Conservation (phyloP, 495 filamentous ascomycete species). For the Lasiosphaeria ovina region DNA sequence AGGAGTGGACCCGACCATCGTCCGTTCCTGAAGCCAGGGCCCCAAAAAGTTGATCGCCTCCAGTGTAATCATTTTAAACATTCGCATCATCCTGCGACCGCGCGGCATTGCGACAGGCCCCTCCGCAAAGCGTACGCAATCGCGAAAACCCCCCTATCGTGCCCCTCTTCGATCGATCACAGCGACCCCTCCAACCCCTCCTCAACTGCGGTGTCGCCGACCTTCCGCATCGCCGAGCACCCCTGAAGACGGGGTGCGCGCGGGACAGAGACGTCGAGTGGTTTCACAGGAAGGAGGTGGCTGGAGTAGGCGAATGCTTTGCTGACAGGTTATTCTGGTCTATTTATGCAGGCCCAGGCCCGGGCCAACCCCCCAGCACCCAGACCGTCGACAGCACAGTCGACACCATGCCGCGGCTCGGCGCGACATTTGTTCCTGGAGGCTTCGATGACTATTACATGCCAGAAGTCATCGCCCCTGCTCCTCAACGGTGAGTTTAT, state of each 20-base stretch:
- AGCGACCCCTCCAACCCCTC: background rate
- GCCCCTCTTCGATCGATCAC: background rate
- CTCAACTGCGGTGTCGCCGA: too few species aligned
- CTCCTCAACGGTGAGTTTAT: constrained; percentile 81
- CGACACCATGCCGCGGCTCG: constrained; percentile 52
- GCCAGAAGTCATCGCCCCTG: constrained; percentile 61
- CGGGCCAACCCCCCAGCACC: constrained; percentile 20
- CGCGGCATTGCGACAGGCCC: too few species aligned
- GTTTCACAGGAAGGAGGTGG: background rate
- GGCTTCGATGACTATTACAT: constrained; percentile 85
- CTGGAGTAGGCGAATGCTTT: constrained; percentile 6
- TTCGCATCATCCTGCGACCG: too few species aligned
- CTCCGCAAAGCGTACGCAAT: too few species aligned
- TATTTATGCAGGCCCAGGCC: constrained; percentile 42
- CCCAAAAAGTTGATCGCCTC: too few species aligned
- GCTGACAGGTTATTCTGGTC: constrained; percentile 23
- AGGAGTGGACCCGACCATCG: too few species aligned
- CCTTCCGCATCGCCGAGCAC: background rate
- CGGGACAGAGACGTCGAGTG: too few species aligned
- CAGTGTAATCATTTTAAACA: too few species aligned
- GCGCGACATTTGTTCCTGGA: constrained; percentile 89
- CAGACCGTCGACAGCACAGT: constrained; percentile 35
- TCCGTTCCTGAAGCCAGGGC: too few species aligned
- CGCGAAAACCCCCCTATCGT: background rate
- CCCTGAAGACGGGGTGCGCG: too few species aligned